Evolutionary conservation across 2,329 filamentous ascomycete genomes (phyloP), one percentile per base, ranked within the genome.

Genomic region (Colletotrichum lentis): DNA sequence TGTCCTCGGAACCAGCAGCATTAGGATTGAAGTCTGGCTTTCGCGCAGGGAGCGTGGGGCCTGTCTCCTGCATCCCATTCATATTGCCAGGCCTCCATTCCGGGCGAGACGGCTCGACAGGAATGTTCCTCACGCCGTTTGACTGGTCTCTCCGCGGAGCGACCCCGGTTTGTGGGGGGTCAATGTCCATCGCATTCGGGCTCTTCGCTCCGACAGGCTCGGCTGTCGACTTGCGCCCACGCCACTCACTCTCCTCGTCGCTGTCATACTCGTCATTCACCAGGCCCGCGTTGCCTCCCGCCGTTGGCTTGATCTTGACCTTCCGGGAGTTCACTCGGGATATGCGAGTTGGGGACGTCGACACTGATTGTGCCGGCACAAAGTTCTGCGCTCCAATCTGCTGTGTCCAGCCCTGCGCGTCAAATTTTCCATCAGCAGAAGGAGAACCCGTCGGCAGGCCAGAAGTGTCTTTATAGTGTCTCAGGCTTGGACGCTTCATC

Each of bases 141-240:
- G 73, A 64, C 22, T 77, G 74, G 22, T 57, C 54, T 56, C 37
- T 56, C 20, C 41, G 44, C 16, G 73, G 47, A 11, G 69, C 65
- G 16, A 73, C 71, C 11, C 57, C 56, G 2, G 70, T 24, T 43
- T 73, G 77, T 58, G 86, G 85, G 5, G 85, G 82, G 72, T 90
- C 88, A 58, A 90, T 89, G 70, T 90, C 88, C 88, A 90, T 90
- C 16, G 87, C 86, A 65, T 84, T 86, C 3, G 86, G 85, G 70
- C 84, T 87, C 43, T 80, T 80, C 12, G 76, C 75, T 22, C 71
- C 70, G 6, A 70, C 64, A 3, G 75, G 72, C 31, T 74, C 74
- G 14, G 72, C 66, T 43, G 77, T 74, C 6, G 74, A 70, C 55
- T 79, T 78, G 63, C 78, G 74, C 52, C 78, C 77, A 46, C 74